Percentiles rank a stretch among this genome's conserved stretches.
Evolutionary conservation across 2,329 filamentous ascomycete species (phyloP).

Genomic region (Fusarium sarcochroum): DNA sequence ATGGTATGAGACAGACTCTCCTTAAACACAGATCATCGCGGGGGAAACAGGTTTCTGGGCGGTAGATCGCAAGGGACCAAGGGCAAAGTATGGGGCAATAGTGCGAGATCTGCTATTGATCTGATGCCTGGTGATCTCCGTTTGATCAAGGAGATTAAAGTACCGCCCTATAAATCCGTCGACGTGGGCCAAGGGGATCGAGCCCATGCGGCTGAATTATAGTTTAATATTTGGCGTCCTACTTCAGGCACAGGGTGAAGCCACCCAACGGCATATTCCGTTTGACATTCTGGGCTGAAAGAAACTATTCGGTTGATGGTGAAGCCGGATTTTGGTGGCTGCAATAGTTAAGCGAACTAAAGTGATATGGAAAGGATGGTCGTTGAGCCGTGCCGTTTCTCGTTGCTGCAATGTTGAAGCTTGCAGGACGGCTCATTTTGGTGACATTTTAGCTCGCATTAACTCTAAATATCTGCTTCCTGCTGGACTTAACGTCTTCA

Average conservation of each 20-base stretch:
- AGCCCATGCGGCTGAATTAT: constrained; percentile 28
- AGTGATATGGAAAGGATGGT: background rate
- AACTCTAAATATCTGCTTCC: background rate
- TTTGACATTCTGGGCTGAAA: background rate
- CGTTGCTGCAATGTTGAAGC: background rate
- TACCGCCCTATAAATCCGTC: background rate
- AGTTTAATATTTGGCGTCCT: constrained; percentile 21
- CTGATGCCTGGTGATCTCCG: constrained; percentile 8
- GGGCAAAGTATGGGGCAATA: background rate
- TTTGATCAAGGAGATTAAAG: constrained; percentile 19
- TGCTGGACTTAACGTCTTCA: too few species aligned
- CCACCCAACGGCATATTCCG: background rate
- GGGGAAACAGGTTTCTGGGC: background rate
- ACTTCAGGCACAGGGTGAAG: constrained; percentile 26
- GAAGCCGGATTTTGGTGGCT: background rate
- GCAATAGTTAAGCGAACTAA: background rate
- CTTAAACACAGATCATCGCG: background rate
- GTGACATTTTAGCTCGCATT: background rate
- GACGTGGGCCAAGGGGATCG: background rate
- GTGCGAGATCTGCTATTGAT: background rate
- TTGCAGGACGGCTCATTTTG: background rate
- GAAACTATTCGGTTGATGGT: background rate
- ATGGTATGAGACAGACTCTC: background rate
- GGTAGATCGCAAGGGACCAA: background rate
- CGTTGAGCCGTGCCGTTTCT: constrained; percentile 1